phyloP scores from a whole-genome alignment of 805 yeast species.

The Debaryomyces tyrocola region DNA sequence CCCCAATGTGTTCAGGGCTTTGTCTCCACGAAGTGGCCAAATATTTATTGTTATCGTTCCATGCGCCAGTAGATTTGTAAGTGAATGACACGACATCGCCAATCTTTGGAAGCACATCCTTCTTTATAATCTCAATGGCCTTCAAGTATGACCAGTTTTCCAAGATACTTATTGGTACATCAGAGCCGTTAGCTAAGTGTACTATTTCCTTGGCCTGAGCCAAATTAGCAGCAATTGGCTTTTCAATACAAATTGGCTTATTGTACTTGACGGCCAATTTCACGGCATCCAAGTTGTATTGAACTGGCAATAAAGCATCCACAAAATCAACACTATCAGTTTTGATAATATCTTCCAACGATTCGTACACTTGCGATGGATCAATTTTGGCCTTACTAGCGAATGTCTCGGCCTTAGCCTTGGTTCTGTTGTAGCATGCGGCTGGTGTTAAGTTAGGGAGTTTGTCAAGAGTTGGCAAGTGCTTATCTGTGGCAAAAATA shows the following conservation, averaged over 20 bases:
- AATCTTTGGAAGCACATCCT: constrained; percentile 60
- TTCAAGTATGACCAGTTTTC: constrained; percentile 85
- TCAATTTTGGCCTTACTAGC: constrained; percentile 62
- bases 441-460: constrained; percentile 53
- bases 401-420: constrained; percentile 76
- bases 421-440: constrained; percentile 83
- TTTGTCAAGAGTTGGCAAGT: constrained; percentile 69
- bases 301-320: constrained; percentile 90
- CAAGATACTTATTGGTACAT: constrained; percentile 69
- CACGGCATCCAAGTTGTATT: constrained; percentile 68
- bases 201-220: constrained; percentile 82
- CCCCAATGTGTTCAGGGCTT: constrained; percentile 90
- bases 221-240: constrained; percentile 88
- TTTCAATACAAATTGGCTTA: constrained; percentile 82
- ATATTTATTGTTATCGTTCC: constrained; percentile 59
- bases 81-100: constrained; percentile 74
- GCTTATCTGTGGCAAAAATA: constrained; percentile 83
- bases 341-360: constrained; percentile 61
- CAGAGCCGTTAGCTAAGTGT: constrained; percentile 56
- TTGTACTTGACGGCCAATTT: constrained; percentile 67
- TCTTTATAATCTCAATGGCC: constrained; percentile 52
- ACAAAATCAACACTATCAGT: constrained; percentile 72
- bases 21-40: constrained; percentile 80
- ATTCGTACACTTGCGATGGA: constrained; percentile 52
- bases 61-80: constrained; percentile 73